Base-by-base conservation (phyloP, 805 yeast species). In the Pachysolen tannophilus region DNA sequence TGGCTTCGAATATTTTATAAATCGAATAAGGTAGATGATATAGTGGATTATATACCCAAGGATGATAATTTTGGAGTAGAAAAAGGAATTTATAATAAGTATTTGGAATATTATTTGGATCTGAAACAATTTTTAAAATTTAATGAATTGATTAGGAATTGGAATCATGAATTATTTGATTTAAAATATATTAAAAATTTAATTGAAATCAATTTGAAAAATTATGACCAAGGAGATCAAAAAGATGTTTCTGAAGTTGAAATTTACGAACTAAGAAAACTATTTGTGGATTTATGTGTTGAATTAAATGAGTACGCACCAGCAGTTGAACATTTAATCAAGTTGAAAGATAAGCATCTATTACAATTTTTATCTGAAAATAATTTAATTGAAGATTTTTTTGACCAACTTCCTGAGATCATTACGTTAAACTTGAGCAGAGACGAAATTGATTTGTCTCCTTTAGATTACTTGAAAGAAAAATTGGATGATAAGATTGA, bases 311-410 rank as follows among this genome's bases (percentile, higher is more conserved):
- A 78, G 28, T 81, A 81, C 3, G 58, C 61, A 2, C 63, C 65
- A 23, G 88, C 95, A 2, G 75, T 82, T 6, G 65, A 65, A 0
- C 87, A 81, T 49, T 60, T 84, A 44, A 63, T 84, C 10, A 53
- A 52, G 13, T 55, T 81, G 19, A 62, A 68, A 42, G 87, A 82
- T 50, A 50, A 63, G 0, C 47, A 67, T 11, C 69, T 78, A 1
- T 50, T 88, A 29, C 64, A 68, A 26, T 71, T 85, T 36, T 59
- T 87, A 32, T 61, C 77, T 8, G 61, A 67, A 25, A 67, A 80
- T 49, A 90, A 86, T 46, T 56, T 90, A 20, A 55, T 88, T 28
- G 54, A 67, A 0, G 64, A 61, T 19, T 73, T 73, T 40, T 41
- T 68, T 4, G 52, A 62, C 2, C 50, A 63, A 11, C 49, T 87